Percentiles rank a stretch among this genome's conserved stretches.
Evolutionary conservation across 352 stramenopile genomes (phyloP).

Genomic region (Phytophthora fragariaefolia): DNA sequence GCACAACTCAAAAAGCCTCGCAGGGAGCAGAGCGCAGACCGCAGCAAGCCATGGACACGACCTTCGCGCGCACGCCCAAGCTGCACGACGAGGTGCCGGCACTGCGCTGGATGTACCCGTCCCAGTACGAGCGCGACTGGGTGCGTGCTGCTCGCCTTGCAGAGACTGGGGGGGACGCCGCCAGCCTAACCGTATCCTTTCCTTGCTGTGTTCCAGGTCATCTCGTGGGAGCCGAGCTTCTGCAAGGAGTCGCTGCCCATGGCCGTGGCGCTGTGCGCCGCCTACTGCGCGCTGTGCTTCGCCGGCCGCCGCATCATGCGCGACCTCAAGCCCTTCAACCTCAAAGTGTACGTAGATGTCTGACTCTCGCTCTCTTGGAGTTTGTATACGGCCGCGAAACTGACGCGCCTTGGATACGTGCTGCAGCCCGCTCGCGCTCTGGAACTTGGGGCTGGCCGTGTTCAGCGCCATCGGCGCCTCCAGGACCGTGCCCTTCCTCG

Average conservation of each 20-base stretch:
- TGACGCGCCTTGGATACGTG: constrained; percentile 20
- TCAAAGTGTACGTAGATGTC: constrained; percentile 62
- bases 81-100: constrained; percentile 62
- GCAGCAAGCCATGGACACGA: constrained; percentile 31
- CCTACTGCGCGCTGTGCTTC: constrained; percentile 84
- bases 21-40: too few species aligned
- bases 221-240: constrained; percentile 74
- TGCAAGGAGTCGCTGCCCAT: constrained; percentile 71
- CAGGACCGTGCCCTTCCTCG: constrained; percentile 79
- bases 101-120: constrained; percentile 68
- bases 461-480: constrained; percentile 86
- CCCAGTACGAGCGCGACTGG: constrained; percentile 79
- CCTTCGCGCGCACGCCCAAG: constrained; percentile 29
- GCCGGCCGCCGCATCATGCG: constrained; percentile 79
- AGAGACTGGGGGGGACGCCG: too few species aligned
- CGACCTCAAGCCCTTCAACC: constrained; percentile 79
- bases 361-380: constrained; percentile 23
- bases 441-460: constrained; percentile 79
- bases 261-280: constrained; percentile 62
- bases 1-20: constrained; percentile 11
- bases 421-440: constrained; percentile 66
- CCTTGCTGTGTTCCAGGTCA: too few species aligned
- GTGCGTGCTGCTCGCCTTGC: constrained; percentile 48
- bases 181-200: too few species aligned
- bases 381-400: constrained; percentile 22